Evolutionary conservation across 495 filamentous ascomycete species (phyloP).

Genomic region (Podospora tetraspora): DNA sequence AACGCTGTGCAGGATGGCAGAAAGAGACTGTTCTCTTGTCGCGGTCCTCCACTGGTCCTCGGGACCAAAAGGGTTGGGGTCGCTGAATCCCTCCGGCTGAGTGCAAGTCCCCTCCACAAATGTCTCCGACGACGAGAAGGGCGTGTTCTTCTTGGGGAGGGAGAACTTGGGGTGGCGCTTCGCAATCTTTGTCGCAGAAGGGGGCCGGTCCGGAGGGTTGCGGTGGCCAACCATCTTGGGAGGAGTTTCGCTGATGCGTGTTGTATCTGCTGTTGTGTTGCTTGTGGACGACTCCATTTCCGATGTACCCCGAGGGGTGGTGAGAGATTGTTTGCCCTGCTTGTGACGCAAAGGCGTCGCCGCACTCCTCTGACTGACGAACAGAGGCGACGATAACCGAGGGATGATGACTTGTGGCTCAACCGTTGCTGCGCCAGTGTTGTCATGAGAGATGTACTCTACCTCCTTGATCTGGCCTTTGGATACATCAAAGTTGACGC

Average conservation of each 20-base stretch:
- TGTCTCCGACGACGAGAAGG: not conserved
- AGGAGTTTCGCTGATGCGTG: not conserved
- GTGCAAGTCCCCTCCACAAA: not conserved
- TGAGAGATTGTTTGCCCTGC: not conserved
- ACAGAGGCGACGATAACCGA: not conserved
- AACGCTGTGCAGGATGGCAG: constrained; percentile 15
- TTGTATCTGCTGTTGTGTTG: not conserved
- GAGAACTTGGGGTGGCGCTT: not conserved
- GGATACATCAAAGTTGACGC: not conserved
- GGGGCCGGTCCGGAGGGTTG: not conserved
- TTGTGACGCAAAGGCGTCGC: not conserved
- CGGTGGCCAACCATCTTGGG: not conserved
- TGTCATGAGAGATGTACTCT: not conserved
- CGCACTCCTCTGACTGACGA: not conserved
- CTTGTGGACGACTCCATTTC: not conserved
- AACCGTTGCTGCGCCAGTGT: not conserved
- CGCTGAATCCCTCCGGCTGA: too few relatives aligned
- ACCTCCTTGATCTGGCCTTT: not conserved
- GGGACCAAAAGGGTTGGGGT: not conserved
- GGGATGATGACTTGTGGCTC: not conserved
- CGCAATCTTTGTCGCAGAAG: not conserved
- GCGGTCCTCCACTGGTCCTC: constrained; percentile 16
- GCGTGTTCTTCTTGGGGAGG: not conserved
- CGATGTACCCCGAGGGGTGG: not conserved
- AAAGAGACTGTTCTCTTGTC: constrained; percentile 12